Evolutionary conservation across 441 rosid species (phyloP).

Genomic region (Euphorbia schlechtendalii): DNA sequence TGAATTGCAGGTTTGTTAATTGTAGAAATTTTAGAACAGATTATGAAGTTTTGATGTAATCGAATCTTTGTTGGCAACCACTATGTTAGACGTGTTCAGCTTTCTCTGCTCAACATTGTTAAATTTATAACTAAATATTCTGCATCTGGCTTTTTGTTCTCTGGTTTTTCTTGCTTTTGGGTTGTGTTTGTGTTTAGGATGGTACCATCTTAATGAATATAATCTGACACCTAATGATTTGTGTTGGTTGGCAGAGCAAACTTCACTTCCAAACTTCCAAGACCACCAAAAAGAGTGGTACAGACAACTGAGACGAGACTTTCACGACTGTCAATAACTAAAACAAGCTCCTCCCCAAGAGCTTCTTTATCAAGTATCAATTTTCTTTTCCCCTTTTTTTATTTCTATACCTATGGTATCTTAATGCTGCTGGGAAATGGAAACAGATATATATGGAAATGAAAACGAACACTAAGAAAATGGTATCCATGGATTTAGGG

Average conservation of each 20-base stretch:
- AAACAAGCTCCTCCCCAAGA: slow-evolving; percentile 48
- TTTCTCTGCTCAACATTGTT: too few relatives aligned
- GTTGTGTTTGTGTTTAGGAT: too few relatives aligned
- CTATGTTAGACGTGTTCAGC: too few relatives aligned
- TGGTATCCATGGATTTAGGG: not conserved
- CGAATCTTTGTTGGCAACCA: too few relatives aligned
- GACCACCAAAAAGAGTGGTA: slow-evolving; percentile 39
- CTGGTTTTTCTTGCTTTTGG: not conserved
- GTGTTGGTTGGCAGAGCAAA: slow-evolving; percentile 30
- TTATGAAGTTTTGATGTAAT: too few relatives aligned
- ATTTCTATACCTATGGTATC: not conserved
- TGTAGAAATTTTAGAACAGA: too few relatives aligned
- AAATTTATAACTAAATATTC: not conserved
- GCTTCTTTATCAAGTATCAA: slow-evolving; percentile 41
- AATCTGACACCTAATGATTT: not conserved
- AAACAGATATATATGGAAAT: not conserved
- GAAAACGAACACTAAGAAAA: not conserved
- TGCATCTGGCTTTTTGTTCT: not conserved
- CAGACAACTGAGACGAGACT: slow-evolving; percentile 42
- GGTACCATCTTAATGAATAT: too few relatives aligned
- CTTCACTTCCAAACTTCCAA: slow-evolving; percentile 51
- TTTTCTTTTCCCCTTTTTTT: not conserved
- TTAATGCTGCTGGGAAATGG: not conserved
- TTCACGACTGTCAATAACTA: slow-evolving; percentile 45
- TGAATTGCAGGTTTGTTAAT: too few relatives aligned